Percentiles rank a stretch among this genome's conserved stretches.
Evolutionary conservation across 768 basidiomycete species (phyloP).

Genomic region (Chalciporus pseudorubinellus): DNA sequence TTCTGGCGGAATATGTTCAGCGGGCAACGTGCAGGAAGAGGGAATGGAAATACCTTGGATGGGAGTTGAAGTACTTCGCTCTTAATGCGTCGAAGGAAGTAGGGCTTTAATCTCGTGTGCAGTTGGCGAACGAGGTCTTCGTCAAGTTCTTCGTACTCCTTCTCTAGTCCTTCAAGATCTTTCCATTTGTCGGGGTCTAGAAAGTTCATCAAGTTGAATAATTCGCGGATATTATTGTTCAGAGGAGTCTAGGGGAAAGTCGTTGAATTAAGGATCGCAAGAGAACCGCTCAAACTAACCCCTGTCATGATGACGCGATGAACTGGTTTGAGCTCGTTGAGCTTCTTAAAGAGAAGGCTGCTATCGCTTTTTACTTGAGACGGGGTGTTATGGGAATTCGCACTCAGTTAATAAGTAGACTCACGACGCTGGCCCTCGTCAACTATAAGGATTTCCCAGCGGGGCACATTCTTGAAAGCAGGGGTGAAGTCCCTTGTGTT

Average conservation of each 20-base stretch:
- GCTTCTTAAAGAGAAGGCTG: slow-evolving; percentile 75
- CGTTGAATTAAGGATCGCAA: not conserved
- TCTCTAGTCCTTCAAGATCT: slow-evolving; percentile 71
- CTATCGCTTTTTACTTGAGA: slow-evolving; percentile 77
- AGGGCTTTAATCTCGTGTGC: slow-evolving; percentile 76
- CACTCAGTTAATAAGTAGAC: slow-evolving; percentile 28
- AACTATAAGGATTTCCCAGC: slow-evolving; percentile 92
- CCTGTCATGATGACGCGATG: slow-evolving; percentile 92
- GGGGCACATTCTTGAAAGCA: slow-evolving; percentile 76
- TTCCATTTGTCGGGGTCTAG: slow-evolving; percentile 75
- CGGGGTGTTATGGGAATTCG: slow-evolving; percentile 6
- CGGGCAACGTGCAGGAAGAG: not conserved
- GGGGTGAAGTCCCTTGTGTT: slow-evolving; percentile 63
- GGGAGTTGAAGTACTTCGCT: slow-evolving; percentile 90
- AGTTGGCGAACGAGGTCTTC: slow-evolving; percentile 80
- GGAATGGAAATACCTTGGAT: slow-evolving; percentile 62
- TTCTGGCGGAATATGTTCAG: slow-evolving; percentile 47
- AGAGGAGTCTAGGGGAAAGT: slow-evolving; percentile 68
- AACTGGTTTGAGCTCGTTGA: slow-evolving; percentile 72
- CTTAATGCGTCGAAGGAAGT: slow-evolving; percentile 92
- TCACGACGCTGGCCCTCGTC: slow-evolving; percentile 91
- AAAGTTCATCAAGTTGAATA: slow-evolving; percentile 98
- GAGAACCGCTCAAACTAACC: slow-evolving; percentile 37
- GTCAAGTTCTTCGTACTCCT: slow-evolving; percentile 71
- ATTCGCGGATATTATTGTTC: slow-evolving; percentile 95